phyloP scores from a whole-genome alignment of 768 basidiomycete genomes.

The Tulasnella sp. region DNA sequence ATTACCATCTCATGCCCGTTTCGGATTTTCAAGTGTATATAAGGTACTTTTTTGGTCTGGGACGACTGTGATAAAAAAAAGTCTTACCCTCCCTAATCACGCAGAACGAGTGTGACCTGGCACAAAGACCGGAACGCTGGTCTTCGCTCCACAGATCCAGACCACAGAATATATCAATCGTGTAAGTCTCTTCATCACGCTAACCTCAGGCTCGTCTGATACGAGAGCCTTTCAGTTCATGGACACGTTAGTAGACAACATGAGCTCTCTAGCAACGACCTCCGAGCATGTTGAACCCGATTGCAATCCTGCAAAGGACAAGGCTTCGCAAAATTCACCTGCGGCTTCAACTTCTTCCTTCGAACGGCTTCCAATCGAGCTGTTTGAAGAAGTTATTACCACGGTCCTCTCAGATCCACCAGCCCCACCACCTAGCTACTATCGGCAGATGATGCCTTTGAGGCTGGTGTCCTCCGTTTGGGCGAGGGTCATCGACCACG shows the following conservation, averaged over 20 bases:
- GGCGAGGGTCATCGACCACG: background rate
- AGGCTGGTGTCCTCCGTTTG: background rate
- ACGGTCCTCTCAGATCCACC: background rate
- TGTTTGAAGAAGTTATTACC: background rate
- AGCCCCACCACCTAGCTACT: background rate
- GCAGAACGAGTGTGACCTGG: background rate
- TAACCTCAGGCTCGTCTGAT: background rate
- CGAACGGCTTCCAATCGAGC: background rate
- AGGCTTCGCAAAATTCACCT: background rate
- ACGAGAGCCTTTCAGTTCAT: background rate
- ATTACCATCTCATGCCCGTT: background rate
- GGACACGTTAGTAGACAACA: background rate
- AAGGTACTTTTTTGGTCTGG: background rate
- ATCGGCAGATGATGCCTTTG: background rate
- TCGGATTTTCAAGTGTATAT: background rate
- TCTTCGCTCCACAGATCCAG: background rate
- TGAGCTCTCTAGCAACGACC: background rate
- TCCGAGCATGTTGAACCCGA: background rate
- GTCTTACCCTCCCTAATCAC: background rate
- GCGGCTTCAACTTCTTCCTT: background rate
- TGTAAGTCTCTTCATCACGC: background rate
- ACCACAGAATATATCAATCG: background rate
- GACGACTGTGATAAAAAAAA: background rate
- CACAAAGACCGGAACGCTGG: background rate
- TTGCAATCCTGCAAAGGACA: background rate